Evolutionary conservation across 1,139 yeast species (phyloP).

Genomic region (Sugiyamaella neomexicana): DNA sequence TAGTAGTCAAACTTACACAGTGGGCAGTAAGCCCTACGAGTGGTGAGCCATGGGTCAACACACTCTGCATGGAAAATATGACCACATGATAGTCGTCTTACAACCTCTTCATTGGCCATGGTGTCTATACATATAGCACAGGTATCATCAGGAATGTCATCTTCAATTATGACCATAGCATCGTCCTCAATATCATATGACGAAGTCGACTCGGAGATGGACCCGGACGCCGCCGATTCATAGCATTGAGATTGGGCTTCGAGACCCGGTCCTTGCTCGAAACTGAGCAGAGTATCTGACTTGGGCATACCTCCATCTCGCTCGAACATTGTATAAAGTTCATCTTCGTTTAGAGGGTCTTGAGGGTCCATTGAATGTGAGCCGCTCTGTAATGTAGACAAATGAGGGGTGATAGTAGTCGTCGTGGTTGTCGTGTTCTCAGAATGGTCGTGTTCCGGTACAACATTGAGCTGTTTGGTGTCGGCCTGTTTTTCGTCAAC

Average conservation of each 20-base stretch:
- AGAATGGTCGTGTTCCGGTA: neutral
- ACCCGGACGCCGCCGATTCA: neutral
- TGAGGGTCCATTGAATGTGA: conserved; percentile 13
- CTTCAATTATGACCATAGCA: conserved; percentile 20
- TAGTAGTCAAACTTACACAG: conserved; percentile 61
- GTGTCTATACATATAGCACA: conserved; percentile 80
- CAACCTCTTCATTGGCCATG: conserved; percentile 61
- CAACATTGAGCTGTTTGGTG: conserved; percentile 21
- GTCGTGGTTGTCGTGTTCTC: neutral
- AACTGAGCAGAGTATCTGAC: conserved; percentile 11
- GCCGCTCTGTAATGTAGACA: too few species aligned
- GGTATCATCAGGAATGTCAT: conserved; percentile 47
- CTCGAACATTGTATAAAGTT: too few species aligned
- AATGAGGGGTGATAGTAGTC: neutral
- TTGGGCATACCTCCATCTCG: neutral
- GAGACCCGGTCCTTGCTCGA: conserved; percentile 24
- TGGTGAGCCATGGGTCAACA: conserved; percentile 79
- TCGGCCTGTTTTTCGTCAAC: conserved; percentile 31
- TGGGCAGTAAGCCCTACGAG: conserved; percentile 79
- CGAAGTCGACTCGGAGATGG: conserved; percentile 1
- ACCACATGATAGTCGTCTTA: conserved; percentile 76
- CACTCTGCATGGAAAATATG: conserved; percentile 82
- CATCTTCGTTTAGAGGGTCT: neutral
- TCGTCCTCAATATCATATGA: conserved; percentile 27
- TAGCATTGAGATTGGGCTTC: conserved; percentile 21